These are phyloP conservation scores for Potentilla sterilis DNA, from an alignment of 306 rosid species.

Conservation along the genomic window DNA sequence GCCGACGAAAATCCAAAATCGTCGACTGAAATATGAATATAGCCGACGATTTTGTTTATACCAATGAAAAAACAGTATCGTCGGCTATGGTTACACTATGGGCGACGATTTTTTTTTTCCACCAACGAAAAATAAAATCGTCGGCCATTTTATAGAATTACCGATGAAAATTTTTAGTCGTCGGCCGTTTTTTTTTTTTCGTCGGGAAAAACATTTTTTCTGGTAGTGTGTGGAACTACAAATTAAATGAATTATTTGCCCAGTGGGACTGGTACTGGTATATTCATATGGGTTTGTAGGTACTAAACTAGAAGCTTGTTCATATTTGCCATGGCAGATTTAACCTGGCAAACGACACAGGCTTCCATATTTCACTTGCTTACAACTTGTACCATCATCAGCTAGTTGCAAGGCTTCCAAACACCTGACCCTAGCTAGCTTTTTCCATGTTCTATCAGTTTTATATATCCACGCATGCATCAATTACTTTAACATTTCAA, in stretches of 20 bases:
- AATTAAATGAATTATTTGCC: background rate
- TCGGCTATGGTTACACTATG: too few species aligned
- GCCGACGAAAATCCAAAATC: too few species aligned
- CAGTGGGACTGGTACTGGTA: conserved; percentile 3
- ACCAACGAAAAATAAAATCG: too few species aligned
- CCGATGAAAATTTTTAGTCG: too few species aligned
- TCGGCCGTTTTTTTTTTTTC: too few species aligned
- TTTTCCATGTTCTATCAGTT: background rate
- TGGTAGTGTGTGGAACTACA: background rate
- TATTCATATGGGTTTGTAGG: background rate
- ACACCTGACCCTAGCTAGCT: background rate
- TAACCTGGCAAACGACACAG: background rate
- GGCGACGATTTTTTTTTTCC: too few species aligned
- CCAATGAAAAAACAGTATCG: too few species aligned
- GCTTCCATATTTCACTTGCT: conserved; percentile 1
- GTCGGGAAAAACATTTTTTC: too few species aligned
- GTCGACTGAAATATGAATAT: too few species aligned
- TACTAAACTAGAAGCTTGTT: background rate
- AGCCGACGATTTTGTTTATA: too few species aligned
- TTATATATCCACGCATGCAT: background rate
- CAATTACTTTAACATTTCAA: background rate
- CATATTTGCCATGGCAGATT: background rate
- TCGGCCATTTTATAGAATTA: too few species aligned
- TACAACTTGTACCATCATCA: background rate
- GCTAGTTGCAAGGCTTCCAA: background rate